These are phyloP conservation scores for Aspergillus floridensis DNA, from an alignment of 2,329 filamentous ascomycete genomes.

Conservation along the genomic window DNA sequence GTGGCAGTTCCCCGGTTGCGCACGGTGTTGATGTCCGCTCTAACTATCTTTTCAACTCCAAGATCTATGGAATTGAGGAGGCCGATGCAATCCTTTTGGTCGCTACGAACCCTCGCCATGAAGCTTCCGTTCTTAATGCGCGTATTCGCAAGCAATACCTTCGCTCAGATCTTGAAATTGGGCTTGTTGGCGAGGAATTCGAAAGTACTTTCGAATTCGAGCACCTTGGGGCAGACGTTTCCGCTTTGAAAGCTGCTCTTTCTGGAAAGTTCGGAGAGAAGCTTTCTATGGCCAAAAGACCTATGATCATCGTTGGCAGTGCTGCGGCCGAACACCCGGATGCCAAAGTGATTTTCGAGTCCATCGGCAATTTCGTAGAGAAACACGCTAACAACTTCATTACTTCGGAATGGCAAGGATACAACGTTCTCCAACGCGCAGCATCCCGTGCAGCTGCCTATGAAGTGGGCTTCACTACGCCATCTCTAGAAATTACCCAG, in stretches of 20 bases:
- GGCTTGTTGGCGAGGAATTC: slow-evolving; percentile 84
- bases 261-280: slow-evolving; percentile 90
- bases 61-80: slow-evolving; percentile 88
- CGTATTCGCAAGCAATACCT: slow-evolving; percentile 98
- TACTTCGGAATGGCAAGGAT: slow-evolving; percentile 92
- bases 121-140: slow-evolving; percentile 92
- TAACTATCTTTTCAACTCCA: slow-evolving; percentile 96
- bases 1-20: slow-evolving; percentile 76
- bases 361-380: slow-evolving; percentile 83
- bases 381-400: slow-evolving; percentile 88
- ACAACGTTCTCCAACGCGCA: slow-evolving; percentile 91
- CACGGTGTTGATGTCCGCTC: slow-evolving; percentile 92
- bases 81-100: slow-evolving; percentile 89
- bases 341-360: slow-evolving; percentile 90
- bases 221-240: slow-evolving; percentile 77
- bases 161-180: slow-evolving; percentile 89
- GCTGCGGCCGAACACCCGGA: slow-evolving; percentile 87
- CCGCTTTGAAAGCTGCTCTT: slow-evolving; percentile 79
- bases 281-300: slow-evolving; percentile 78
- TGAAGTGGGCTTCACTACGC: slow-evolving; percentile 90
- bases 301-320: slow-evolving; percentile 95
- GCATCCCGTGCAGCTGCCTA: slow-evolving; percentile 91
- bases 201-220: slow-evolving; percentile 95
- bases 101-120: slow-evolving; percentile 91
- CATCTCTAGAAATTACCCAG: slow-evolving; percentile 75